Evolutionary conservation across 2,329 filamentous ascomycete species (phyloP), one percentile per base, ranked within the genome.

Genomic region (Colletotrichum sublineola): DNA sequence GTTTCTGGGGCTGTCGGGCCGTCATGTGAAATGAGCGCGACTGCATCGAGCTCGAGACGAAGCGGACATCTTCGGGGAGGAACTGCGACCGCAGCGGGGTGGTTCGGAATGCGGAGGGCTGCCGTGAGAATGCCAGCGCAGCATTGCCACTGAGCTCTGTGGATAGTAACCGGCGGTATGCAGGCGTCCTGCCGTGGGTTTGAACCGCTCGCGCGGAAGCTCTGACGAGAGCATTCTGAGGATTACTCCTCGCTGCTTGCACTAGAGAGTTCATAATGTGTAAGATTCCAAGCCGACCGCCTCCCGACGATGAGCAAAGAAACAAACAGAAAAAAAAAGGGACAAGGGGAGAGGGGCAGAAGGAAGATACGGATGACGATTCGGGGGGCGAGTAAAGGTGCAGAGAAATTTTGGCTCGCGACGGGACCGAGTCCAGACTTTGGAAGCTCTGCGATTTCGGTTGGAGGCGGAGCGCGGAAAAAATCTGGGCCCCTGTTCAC

Each of bases 81-180:
- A 88, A 85, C 8, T 83, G 82, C 6, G 86, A 88, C 77, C 83
- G 85, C 69, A 88, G 78, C 20, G 82, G 80, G 8, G 81, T 78
- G 40, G 81, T 75, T 65, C 81, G 67, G 75, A 79, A 75, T 75
- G 77, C 73, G 72, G 78, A 67, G 75, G 75, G 74, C 68, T 73
- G 76, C 66, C 76, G 75, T 76, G 74, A 77, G 75, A 77, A 77
- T 55, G 75, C 74, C 69, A 75, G 76, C 71, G 74, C 75, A 31
- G 62, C 75, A 77, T 78, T 77, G 58, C 76, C 75, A 52, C 74
- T 76, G 67, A 76, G 61, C 48, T 76, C 48, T 75, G 63, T 77
- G 15, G 80, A 81, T 67, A 82, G 63, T 85, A 88, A 83, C 81
- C 86, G 83, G 77, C 83, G 81, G 75, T 85, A 86, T 31, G 85